These are phyloP conservation scores for Didymella exigua DNA, from an alignment of 2,329 filamentous ascomycete species.

Conservation along the genomic window DNA sequence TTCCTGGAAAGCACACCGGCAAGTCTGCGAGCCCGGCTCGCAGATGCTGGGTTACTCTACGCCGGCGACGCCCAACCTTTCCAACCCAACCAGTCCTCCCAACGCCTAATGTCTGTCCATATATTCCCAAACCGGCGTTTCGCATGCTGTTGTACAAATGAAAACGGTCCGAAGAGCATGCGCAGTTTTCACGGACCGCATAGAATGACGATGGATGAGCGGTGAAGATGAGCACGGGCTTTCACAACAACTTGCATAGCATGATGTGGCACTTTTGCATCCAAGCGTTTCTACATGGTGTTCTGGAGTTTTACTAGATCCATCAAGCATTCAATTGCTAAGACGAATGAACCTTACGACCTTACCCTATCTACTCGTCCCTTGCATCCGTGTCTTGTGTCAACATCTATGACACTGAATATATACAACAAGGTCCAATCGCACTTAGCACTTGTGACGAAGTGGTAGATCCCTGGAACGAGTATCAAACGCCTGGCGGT, in stretches of 20 bases:
- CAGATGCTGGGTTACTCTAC: conserved; percentile 33
- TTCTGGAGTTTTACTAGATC: conserved; percentile 25
- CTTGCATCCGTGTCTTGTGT: neutral
- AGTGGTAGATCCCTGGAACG: too few species aligned
- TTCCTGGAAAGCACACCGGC: conserved; percentile 59
- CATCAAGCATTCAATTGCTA: conserved; percentile 29
- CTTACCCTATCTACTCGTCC: neutral
- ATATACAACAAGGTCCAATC: too few species aligned
- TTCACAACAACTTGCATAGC: conserved; percentile 20
- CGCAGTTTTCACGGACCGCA: conserved; percentile 6
- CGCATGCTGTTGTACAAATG: conserved; percentile 17
- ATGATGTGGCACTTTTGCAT: conserved; percentile 20
- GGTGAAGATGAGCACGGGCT: conserved; percentile 19
- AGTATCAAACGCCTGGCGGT: too few species aligned
- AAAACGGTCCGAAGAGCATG: conserved; percentile 12
- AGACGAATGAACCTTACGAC: conserved; percentile 20
- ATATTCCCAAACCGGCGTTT: conserved; percentile 3
- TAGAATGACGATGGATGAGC: conserved; percentile 14
- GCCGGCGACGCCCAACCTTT: conserved; percentile 36
- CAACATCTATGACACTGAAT: too few species aligned
- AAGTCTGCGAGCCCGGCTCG: conserved; percentile 46
- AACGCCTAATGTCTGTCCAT: conserved; percentile 23
- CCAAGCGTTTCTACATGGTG: conserved; percentile 18
- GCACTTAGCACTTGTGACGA: too few species aligned
- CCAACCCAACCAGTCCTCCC: conserved; percentile 32